phyloP scores from a whole-genome alignment of 805 yeast species.

The Nakazawaea anatomiae region DNA sequence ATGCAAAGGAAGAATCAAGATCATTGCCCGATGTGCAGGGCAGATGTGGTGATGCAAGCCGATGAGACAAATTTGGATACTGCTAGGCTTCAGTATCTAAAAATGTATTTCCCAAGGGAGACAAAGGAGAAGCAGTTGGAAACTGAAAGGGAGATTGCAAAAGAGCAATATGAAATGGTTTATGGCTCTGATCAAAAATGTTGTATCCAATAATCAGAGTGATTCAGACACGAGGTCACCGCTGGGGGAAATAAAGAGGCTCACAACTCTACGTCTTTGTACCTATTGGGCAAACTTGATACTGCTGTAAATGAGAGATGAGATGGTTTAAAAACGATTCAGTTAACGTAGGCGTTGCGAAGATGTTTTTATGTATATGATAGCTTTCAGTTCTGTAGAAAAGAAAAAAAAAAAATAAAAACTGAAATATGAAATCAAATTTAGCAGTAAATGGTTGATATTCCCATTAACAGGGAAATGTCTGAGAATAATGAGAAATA shows the following conservation, averaged over 20 bases:
- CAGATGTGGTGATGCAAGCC: conserved; percentile 48
- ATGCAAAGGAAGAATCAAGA: conserved; percentile 52
- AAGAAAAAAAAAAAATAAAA: neutral
- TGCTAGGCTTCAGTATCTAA: conserved; percentile 46
- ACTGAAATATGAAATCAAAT: neutral
- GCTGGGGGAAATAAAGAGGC: no score
- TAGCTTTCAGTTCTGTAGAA: neutral
- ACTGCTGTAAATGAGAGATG: no score
- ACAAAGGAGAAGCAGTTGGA: conserved; percentile 56
- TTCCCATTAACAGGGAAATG: neutral
- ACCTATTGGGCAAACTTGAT: no score
- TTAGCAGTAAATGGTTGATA: neutral
- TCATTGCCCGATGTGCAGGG: conserved; percentile 65
- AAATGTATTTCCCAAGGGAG: conserved; percentile 60
- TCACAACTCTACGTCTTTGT: no score
- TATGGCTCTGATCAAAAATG: conserved; percentile 24
- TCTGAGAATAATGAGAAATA: conserved; percentile 46
- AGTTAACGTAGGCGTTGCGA: no score
- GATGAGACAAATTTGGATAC: conserved; percentile 55
- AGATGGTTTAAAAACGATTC: no score
- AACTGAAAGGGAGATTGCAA: conserved; percentile 40
- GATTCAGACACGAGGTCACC: neutral
- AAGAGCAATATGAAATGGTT: conserved; percentile 31
- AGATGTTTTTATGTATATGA: no score
- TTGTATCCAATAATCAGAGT: conserved; percentile 16